These are phyloP conservation scores for Cucurbita maxima DNA, from an alignment of 306 rosid genomes.

Conservation along the genomic window DNA sequence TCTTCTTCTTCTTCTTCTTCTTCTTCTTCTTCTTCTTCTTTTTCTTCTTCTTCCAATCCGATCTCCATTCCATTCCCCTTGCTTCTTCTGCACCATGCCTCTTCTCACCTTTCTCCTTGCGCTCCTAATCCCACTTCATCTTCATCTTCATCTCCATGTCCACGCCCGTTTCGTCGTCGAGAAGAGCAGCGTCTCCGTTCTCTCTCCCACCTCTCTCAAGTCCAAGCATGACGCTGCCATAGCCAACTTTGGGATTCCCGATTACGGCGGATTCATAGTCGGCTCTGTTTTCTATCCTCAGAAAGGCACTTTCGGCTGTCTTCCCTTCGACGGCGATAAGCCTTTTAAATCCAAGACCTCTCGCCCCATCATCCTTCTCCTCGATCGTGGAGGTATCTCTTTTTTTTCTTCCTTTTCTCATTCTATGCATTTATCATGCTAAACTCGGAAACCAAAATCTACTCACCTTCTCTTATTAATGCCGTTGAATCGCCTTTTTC, in stretches of 20 bases:
- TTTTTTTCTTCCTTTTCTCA: neutral
- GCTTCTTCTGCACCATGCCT: neutral
- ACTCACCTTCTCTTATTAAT: neutral
- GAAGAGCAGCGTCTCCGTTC: constrained; percentile 47
- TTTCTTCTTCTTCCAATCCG: neutral
- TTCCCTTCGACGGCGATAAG: constrained; percentile 54
- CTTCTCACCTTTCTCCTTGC: neutral
- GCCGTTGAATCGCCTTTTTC: neutral
- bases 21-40: neutral
- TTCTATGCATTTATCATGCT: neutral
- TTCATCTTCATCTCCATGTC: constrained; percentile 7
- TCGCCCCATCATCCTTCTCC: constrained; percentile 46
- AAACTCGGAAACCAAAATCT: too few relatives aligned
- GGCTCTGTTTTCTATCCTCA: constrained; percentile 62
- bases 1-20: neutral
- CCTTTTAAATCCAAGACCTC: constrained; percentile 29
- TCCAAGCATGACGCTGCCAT: constrained; percentile 52
- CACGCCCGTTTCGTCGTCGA: constrained; percentile 64
- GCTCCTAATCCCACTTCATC: neutral
- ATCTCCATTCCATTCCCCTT: neutral
- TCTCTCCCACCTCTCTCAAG: constrained; percentile 34
- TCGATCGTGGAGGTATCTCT: constrained; percentile 81
- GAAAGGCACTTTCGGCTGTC: constrained; percentile 34
- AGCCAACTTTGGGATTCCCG: constrained; percentile 82
- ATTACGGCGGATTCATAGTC: constrained; percentile 67